Evolutionary conservation across 2,329 filamentous ascomycete genomes (phyloP).

Genomic region (Microcyclospora tardicrescens): DNA sequence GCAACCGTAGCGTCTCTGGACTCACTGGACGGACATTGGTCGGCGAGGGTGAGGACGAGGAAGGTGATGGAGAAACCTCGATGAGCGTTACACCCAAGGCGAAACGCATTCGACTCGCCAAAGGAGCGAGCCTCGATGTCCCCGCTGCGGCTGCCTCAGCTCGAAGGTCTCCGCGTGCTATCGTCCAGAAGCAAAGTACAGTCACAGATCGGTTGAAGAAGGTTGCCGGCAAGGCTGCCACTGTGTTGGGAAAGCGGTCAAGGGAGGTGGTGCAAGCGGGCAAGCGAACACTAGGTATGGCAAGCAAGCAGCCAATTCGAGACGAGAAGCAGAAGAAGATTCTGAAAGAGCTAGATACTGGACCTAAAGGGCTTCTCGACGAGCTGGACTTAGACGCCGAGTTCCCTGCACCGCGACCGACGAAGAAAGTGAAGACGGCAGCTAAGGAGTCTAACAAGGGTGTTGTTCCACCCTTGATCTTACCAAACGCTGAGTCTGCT

Average conservation of each 20-base stretch:
- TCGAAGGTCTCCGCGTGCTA: conserved; percentile 7
- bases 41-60: conserved; percentile 9
- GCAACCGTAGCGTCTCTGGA: conserved; percentile 33
- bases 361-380: conserved; percentile 18
- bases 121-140: too few relatives aligned
- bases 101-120: too few relatives aligned
- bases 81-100: too few relatives aligned
- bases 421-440: conserved; percentile 10
- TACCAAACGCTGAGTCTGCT: conserved; percentile 14
- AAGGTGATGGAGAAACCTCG: conserved; percentile 8
- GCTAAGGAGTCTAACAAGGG: conserved; percentile 11
- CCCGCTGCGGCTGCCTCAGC: conserved; percentile 1
- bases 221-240: conserved; percentile 13
- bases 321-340: conserved; percentile 14
- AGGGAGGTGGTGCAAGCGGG: conserved; percentile 26
- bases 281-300: conserved; percentile 21
- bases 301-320: conserved; percentile 9
- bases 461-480: conserved; percentile 10
- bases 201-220: conserved; percentile 22
- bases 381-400: conserved; percentile 20
- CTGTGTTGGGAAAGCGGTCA: conserved; percentile 24
- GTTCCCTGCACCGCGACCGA: conserved; percentile 11
- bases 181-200: conserved; percentile 13
- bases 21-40: conserved; percentile 24
- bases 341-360: conserved; percentile 21